Percentiles rank a stretch among this genome's conserved stretches.
phyloP scores from a whole-genome alignment of 1,284 basidiomycete species.

The Cryptococcus floricola region DNA sequence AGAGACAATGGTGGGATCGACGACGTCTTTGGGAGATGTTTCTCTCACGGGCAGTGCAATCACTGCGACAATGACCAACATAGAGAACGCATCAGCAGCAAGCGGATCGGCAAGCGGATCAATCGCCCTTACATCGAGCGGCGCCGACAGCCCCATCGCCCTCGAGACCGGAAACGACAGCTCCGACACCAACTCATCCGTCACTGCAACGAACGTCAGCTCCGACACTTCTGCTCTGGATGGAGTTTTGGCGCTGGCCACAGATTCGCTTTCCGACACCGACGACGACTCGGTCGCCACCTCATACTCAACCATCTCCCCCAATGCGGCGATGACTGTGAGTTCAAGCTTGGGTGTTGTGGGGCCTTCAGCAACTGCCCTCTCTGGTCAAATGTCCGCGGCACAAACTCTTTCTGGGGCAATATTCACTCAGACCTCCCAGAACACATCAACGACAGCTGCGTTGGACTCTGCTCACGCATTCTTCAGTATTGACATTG shows the following conservation, averaged over 20 bases:
- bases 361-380: too few relatives aligned
- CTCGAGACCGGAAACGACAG: background rate
- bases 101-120: background rate
- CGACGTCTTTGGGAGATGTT: background rate
- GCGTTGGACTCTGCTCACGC: slow-evolving; percentile 6
- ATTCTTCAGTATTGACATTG: slow-evolving; percentile 2
- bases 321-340: too few relatives aligned
- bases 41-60: too few relatives aligned
- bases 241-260: background rate
- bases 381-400: background rate
- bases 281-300: background rate
- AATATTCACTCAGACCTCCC: background rate
- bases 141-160: background rate
- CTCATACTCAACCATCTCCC: background rate
- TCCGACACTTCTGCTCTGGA: background rate
- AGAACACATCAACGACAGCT: background rate
- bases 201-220: too few relatives aligned
- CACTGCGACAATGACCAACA: too few relatives aligned
- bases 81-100: background rate
- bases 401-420: background rate
- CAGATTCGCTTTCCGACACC: background rate
- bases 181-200: background rate
- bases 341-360: too few relatives aligned
- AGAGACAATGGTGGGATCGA: background rate
- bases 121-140: background rate